Percentiles rank a stretch among this genome's conserved stretches.
phyloP scores from a whole-genome alignment of 495 filamentous ascomycete genomes.

The Hypoxylon cercidicola region DNA sequence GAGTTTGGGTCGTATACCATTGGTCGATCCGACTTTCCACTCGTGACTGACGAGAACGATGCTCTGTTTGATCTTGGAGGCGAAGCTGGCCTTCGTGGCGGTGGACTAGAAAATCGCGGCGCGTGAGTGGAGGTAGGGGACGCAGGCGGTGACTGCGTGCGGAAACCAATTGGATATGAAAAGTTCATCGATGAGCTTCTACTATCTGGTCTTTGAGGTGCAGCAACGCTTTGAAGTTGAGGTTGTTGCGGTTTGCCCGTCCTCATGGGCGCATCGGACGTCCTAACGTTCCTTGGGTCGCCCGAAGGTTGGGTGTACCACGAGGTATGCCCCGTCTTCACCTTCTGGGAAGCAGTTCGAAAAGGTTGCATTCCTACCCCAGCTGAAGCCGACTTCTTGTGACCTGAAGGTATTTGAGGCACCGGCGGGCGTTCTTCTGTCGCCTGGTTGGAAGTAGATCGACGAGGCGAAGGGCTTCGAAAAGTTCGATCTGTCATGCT shows the following conservation, averaged over 20 bases:
- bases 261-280: conserved; percentile 55
- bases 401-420: conserved; percentile 69
- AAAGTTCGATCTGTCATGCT: conserved; percentile 92
- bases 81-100: conserved; percentile 23
- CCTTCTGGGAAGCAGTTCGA: conserved; percentile 57
- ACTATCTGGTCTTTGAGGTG: conserved; percentile 61
- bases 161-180: conserved; percentile 71
- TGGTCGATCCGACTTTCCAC: conserved; percentile 44
- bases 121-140: conserved; percentile 51
- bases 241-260: conserved; percentile 45
- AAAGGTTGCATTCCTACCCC: conserved; percentile 50
- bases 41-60: conserved; percentile 35
- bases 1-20: conserved; percentile 69
- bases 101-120: conserved; percentile 36
- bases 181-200: conserved; percentile 81
- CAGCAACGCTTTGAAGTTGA: conserved; percentile 4
- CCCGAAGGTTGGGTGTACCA: conserved; percentile 58
- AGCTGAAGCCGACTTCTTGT: conserved; percentile 36
- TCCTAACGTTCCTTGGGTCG: conserved; percentile 54
- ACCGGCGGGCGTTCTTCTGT: conserved; percentile 73
- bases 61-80: conserved; percentile 35
- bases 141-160: conserved; percentile 54
- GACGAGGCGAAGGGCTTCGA: conserved; percentile 71
- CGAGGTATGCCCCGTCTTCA: conserved; percentile 46
- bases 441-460: conserved; percentile 44